Evolutionary conservation across 192 early-diverging fungal species (phyloP), one percentile per base, ranked within the genome.

Genomic region (Backusella liffmaniae): DNA sequence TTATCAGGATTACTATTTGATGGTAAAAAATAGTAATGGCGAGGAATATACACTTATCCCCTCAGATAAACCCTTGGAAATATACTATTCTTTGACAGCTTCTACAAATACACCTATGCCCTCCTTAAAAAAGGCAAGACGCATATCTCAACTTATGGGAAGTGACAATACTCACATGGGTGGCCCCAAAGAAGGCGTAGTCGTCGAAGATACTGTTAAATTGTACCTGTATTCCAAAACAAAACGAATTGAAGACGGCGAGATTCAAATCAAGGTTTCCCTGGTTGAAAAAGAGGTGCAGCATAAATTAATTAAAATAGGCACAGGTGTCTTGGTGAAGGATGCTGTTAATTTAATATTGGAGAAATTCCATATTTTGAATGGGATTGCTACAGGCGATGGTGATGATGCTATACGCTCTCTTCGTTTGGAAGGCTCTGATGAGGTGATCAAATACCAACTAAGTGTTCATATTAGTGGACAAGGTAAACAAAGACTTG

Each of bases 101-200:
- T 82, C 82, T 72, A 72, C 83, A 26, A 86, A 80, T 10, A 85
- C 82, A 26, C 85, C 87, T 2, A 72, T 90, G 80, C 88, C 88
- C 1, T 77, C 86, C 5, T 56, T 78, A 18, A 82, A 78, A 53
- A 76, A 78, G 16, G 80, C 85, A 37, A 82, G 81, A 26, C 87
- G 81, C 0, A 82, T 82, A 39, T 82, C 81, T 7, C 81, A 82
- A 67, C 66, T 78, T 13, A 76, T 78, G 74, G 56, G 56, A 62
- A 82, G 66, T n/a, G 70, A 41, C 2, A 77, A 79, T 21, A 39
- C 70, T 21, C 79, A 80, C 66, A 75, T 80, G n/a, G 79, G 79
- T 41, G 67, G 79, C 8, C 79, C 79, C 15, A 73, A 73, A 23
- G 70, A 56, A 18, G 72, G 77, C 30, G 21, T 5, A 12, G 66